Percentiles rank a stretch among this genome's conserved stretches.
phyloP scores from a whole-genome alignment of 2,329 filamentous ascomycete species.

The Fusarium avenaceum region DNA sequence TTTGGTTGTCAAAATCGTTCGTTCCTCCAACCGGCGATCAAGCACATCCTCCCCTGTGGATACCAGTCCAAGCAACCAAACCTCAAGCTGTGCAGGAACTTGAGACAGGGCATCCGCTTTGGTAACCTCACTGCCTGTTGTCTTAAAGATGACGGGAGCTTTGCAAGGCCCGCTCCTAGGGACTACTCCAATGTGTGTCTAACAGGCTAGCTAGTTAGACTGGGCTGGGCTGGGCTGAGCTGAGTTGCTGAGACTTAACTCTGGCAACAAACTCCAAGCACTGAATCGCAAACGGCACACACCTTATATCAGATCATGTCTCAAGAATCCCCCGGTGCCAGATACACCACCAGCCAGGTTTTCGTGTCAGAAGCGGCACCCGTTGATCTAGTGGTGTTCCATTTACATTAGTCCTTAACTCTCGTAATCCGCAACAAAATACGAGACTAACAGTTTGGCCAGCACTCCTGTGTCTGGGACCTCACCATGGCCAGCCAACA shows the following conservation, averaged over 20 bases:
- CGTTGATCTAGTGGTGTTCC: not conserved
- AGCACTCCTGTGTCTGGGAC: not conserved
- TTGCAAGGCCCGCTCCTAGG: slow-evolving; percentile 38
- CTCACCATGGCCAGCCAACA: slow-evolving; percentile 1
- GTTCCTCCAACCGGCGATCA: slow-evolving; percentile 16
- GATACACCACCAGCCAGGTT: slow-evolving; percentile 2
- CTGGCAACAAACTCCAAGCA: slow-evolving; percentile 1
- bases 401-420: slow-evolving; percentile 3
- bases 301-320: not conserved
- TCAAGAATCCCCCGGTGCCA: not conserved
- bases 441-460: slow-evolving; percentile 2
- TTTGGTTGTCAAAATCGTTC: slow-evolving; percentile 11
- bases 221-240: not conserved
- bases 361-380: not conserved
- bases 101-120: slow-evolving; percentile 36
- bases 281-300: slow-evolving; percentile 3
- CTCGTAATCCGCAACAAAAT: slow-evolving; percentile 9
- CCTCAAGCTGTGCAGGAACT: slow-evolving; percentile 9
- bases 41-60: slow-evolving; percentile 22
- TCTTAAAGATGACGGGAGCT: slow-evolving; percentile 15
- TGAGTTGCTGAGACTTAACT: slow-evolving; percentile 8
- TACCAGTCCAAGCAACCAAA: slow-evolving; percentile 30
- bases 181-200: slow-evolving; percentile 8
- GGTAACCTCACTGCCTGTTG: slow-evolving; percentile 12
- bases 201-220: not conserved